A percentile compares a stretch with the other conserved stretches of the same genome.
phyloP scores from a whole-genome alignment of 495 filamentous ascomycete genomes.

The Niebla homalea region DNA sequence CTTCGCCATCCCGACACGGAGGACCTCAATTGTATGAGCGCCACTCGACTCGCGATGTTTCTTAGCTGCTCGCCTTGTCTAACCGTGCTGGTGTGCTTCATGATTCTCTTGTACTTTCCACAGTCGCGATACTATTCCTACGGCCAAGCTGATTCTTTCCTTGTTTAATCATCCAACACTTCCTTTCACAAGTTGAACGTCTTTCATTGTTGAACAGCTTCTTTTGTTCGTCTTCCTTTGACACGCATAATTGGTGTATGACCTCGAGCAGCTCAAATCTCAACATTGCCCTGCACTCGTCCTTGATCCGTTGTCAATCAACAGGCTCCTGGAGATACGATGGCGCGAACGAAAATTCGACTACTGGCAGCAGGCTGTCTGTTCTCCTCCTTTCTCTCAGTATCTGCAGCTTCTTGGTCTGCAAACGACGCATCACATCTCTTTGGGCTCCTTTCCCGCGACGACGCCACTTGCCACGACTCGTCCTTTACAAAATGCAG shows the following conservation, averaged over 20 bases:
- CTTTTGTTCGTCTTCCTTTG: conserved; percentile 4
- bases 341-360: conserved; percentile 14
- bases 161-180: neutral
- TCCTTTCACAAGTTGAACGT: neutral
- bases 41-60: neutral
- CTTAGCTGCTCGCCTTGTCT: neutral
- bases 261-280: neutral
- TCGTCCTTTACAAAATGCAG: conserved; percentile 37
- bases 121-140: conserved; percentile 1
- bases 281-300: neutral
- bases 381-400: conserved; percentile 16
- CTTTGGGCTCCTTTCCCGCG: conserved; percentile 23
- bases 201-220: conserved; percentile 1
- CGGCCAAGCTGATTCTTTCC: neutral
- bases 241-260: neutral
- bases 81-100: neutral
- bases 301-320: neutral
- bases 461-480: conserved; percentile 31
- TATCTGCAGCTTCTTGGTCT: conserved; percentile 12
- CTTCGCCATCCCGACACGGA: neutral
- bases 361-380: conserved; percentile 21
- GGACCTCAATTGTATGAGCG: too few species aligned
- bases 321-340: neutral
- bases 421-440: conserved; percentile 21
- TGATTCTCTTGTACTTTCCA: neutral